phyloP scores from a whole-genome alignment of 2,329 filamentous ascomycete genomes.

The Pyricularia sp. region DNA sequence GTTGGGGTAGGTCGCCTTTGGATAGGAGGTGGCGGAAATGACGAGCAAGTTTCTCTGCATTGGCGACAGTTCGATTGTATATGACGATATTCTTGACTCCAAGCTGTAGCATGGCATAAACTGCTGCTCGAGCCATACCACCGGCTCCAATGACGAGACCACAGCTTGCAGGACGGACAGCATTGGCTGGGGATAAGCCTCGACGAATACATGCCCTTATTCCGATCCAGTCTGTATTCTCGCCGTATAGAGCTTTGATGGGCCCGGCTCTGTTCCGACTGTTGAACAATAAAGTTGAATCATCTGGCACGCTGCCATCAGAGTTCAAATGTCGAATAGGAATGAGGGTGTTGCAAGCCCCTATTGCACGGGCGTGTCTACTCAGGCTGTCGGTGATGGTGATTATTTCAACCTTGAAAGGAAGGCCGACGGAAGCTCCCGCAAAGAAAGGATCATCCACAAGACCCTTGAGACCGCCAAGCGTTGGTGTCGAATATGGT shows the following conservation, averaged over 20 bases:
- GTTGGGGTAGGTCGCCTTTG: constrained; percentile 20
- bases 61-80: constrained; percentile 56
- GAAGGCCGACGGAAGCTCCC: constrained; percentile 57
- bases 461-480: constrained; percentile 50
- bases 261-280: constrained; percentile 51
- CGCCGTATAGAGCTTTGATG: constrained; percentile 58
- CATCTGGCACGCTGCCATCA: constrained; percentile 33
- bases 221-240: constrained; percentile 75
- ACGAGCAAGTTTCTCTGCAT: constrained; percentile 51
- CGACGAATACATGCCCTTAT: constrained; percentile 60
- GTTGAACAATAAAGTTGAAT: constrained; percentile 15
- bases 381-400: constrained; percentile 56
- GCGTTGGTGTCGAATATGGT: constrained; percentile 47
- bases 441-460: constrained; percentile 56
- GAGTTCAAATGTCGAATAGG: constrained; percentile 50
- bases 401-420: constrained; percentile 64
- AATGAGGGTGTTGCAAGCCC: constrained; percentile 63
- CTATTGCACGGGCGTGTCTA: constrained; percentile 59
- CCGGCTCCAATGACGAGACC: constrained; percentile 52
- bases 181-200: constrained; percentile 60
- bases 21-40: constrained; percentile 52
- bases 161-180: constrained; percentile 39
- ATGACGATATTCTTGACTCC: constrained; percentile 66
- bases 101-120: constrained; percentile 66
- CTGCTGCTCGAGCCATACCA: constrained; percentile 66